Conservation (phyloP, 192 early-diverging fungal genomes). For the Umbelopsis isabellina region DNA sequence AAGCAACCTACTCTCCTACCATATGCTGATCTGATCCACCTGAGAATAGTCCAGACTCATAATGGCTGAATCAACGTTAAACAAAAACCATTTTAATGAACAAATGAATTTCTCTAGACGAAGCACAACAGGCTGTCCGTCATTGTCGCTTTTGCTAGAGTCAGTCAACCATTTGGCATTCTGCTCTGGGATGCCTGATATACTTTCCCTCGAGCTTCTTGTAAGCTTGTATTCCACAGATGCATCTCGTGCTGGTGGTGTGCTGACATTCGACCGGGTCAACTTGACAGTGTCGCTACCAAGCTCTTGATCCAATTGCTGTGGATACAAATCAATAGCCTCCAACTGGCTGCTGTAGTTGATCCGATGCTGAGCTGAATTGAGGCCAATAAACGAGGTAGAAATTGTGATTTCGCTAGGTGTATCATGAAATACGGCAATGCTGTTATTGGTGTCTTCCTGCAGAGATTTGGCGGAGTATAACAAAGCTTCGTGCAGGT, state of each 20-base stretch:
- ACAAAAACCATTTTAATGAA: neutral
- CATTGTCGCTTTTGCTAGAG: neutral
- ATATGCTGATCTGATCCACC: neutral
- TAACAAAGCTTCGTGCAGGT: neutral
- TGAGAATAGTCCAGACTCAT: no score
- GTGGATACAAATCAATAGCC: no score
- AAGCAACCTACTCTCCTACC: neutral
- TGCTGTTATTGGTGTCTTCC: neutral
- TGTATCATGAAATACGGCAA: neutral
- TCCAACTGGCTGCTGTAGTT: no score
- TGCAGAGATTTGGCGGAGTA: neutral
- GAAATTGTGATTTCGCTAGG: neutral
- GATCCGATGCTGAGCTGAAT: no score
- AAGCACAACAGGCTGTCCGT: neutral
- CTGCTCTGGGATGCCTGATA: neutral
- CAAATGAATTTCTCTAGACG: slow-evolving; percentile 1
- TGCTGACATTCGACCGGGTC: no score
- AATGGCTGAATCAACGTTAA: neutral
- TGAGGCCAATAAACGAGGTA: no score
- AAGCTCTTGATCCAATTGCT: no score
- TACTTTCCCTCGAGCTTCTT: no score
- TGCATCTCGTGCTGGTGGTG: no score
- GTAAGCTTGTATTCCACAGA: no score
- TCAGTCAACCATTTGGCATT: neutral
- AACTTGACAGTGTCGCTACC: no score